Base-by-base conservation (phyloP, 208 protist genomes). In the Acanthamoeba rhysodes region DNA sequence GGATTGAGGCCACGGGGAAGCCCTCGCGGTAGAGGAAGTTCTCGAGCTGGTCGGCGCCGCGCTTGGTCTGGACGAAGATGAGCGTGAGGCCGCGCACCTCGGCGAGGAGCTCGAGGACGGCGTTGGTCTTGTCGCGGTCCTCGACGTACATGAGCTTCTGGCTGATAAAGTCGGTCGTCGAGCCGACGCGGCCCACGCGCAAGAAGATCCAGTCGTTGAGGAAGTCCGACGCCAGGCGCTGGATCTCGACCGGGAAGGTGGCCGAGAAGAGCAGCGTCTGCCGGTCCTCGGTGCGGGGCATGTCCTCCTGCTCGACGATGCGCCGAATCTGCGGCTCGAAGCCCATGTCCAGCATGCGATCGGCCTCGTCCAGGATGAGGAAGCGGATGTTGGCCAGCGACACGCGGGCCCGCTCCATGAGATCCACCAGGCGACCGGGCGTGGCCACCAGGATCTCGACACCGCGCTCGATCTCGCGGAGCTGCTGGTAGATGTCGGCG, bases 231-330 rank as follows among this genome's bases (percentile, higher is more conserved):
- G 99, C 99, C 27, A 99, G 98, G 94, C 97, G 97, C 98, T 99
- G 99, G 93, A 99, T 99, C 95, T 99, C 98, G 62, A 98, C 97
- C 24, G 99, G 99, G 98, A 99, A 99, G 72, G 99, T 99, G 22
- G 99, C 99, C 41, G 98, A 99, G 97, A 99, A 99, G 98, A 99
- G 99, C 20, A 99, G 97, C n/a, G 99, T 99, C 94, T 99, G 99
- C 76, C 99, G 98, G 4, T 96, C 72, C n/a, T 74, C 85, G 6
- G 80, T 93, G 3, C 45, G 90, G 41, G 97, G 96, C 99, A 99
- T 99, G 96, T 99, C 98, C 57, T 98, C 87, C 62, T 95, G 84
- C 18, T 96, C 93, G 32, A 96, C 87, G 18, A 98, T 98, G 27
- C 98, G 95, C 76, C 97, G 95, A 18, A 98, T 95, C 92, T 99